Evolutionary conservation across 352 stramenopile species (phyloP).

Genomic region (Pythium utonaiense): DNA sequence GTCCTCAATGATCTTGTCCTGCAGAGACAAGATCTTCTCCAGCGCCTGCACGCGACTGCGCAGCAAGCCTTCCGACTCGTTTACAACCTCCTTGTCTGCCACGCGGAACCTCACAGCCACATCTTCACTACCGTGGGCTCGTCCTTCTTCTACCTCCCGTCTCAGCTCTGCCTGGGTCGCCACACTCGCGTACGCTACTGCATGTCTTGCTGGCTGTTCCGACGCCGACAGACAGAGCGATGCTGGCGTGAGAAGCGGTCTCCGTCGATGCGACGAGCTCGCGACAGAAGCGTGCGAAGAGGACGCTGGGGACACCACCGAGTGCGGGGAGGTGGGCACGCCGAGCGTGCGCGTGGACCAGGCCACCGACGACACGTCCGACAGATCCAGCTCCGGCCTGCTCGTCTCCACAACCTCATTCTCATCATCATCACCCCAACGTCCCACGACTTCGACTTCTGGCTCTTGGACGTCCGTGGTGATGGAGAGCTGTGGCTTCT

Average conservation of each 20-base stretch:
- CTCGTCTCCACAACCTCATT: not conserved
- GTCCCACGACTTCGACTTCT: not conserved
- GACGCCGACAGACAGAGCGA: not conserved
- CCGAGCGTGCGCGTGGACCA: constrained; percentile 1
- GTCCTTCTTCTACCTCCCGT: not conserved
- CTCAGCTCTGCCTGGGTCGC: not conserved
- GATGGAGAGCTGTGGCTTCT: constrained; percentile 30
- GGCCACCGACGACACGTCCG: constrained; percentile 5
- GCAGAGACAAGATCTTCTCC: constrained; percentile 53
- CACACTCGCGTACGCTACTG: not conserved
- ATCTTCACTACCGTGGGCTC: not conserved
- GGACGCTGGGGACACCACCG: not conserved
- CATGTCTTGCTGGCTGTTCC: not conserved
- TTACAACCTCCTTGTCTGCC: too few relatives aligned
- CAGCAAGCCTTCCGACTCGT: constrained; percentile 27
- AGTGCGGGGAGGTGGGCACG: not conserved
- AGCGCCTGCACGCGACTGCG: constrained; percentile 47
- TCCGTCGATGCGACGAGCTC: not conserved
- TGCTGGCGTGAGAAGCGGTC: constrained; percentile 15
- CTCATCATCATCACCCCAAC: not conserved
- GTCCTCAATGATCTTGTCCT: constrained; percentile 46
- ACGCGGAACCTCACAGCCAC: not conserved
- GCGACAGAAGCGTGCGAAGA: not conserved
- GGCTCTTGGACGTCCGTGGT: not conserved
- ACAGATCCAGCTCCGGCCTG: constrained; percentile 17